Percentiles rank a stretch among this genome's conserved stretches.
Evolutionary conservation across 768 basidiomycete species (phyloP).

Genomic region (Rhizopogon rudus): DNA sequence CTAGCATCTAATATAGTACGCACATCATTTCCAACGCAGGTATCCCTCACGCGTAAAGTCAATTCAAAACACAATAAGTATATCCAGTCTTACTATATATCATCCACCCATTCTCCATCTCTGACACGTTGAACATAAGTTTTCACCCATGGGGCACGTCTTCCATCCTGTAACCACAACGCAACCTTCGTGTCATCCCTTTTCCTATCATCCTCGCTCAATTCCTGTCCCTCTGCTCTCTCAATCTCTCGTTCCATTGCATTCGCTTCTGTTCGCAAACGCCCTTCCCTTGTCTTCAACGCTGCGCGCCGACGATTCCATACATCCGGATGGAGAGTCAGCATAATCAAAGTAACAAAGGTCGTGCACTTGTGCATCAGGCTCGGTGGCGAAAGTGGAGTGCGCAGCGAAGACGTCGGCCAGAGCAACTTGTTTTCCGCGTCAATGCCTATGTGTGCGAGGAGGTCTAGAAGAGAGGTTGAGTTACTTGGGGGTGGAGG

Average conservation of each 20-base stretch:
- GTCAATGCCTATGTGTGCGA: conserved; percentile 55
- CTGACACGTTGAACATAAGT: conserved; percentile 62
- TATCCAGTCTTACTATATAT: conserved; percentile 36
- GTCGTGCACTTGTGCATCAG: conserved; percentile 45
- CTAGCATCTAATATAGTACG: background rate
- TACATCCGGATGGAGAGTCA: conserved; percentile 68
- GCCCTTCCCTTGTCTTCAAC: conserved; percentile 59
- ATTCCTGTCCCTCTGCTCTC: conserved; percentile 24
- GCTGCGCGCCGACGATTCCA: conserved; percentile 63
- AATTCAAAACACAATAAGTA: background rate
- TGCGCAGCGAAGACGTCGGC: conserved; percentile 19
- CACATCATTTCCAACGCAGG: background rate
- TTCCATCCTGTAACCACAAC: conserved; percentile 43
- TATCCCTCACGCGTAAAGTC: background rate
- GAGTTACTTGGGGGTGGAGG: conserved; percentile 26
- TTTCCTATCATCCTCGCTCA: conserved; percentile 28
- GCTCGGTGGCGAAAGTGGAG: conserved; percentile 35
- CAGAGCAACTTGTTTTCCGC: conserved; percentile 49
- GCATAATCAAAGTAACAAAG: conserved; percentile 51
- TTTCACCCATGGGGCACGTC: conserved; percentile 57
- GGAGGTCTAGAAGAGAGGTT: conserved; percentile 37
- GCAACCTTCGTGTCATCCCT: conserved; percentile 31
- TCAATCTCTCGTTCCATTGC: conserved; percentile 23
- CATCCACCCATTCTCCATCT: conserved; percentile 65
- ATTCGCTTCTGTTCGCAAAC: conserved; percentile 61